Evolutionary conservation across 2,329 filamentous ascomycete species (phyloP).

Genomic region (Coniochaeta prunicola): DNA sequence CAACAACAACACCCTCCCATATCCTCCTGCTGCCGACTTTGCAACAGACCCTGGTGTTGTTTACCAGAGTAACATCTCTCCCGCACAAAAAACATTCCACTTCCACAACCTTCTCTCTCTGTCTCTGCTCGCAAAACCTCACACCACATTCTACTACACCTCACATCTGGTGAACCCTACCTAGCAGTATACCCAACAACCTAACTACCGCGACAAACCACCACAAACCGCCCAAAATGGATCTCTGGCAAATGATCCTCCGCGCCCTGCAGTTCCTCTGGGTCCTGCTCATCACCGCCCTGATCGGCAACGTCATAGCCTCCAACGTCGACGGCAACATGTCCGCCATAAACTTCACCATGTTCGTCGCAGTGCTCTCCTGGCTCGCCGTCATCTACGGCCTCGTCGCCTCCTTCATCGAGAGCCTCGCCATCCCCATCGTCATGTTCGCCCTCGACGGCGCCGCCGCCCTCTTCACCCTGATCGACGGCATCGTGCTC

Average conservation of each 20-base stretch:
- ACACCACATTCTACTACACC: not conserved
- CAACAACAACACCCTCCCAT: not conserved
- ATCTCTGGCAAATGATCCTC: slow-evolving; percentile 36
- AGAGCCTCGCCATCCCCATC: slow-evolving; percentile 34
- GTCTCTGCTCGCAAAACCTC: not conserved
- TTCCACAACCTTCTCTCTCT: not conserved
- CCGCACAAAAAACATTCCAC: not conserved
- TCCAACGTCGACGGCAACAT: slow-evolving; percentile 34
- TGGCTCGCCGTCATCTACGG: slow-evolving; percentile 62
- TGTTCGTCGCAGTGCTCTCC: slow-evolving; percentile 61
- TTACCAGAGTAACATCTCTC: not conserved
- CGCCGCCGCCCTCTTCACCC: slow-evolving; percentile 58
- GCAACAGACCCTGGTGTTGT: not conserved
- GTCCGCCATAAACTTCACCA: slow-evolving; percentile 53
- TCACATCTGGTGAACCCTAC: no score
- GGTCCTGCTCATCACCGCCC: slow-evolving; percentile 44
- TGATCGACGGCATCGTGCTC: slow-evolving; percentile 63
- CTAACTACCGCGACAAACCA: slow-evolving; percentile 9
- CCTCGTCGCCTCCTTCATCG: slow-evolving; percentile 46
- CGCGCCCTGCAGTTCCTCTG: slow-evolving; percentile 44
- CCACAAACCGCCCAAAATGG: no score
- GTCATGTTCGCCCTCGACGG: slow-evolving; percentile 49
- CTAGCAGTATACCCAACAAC: not conserved
- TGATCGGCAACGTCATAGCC: slow-evolving; percentile 53
- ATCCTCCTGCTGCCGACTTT: not conserved